Conservation (phyloP, 2,329 filamentous ascomycete genomes). For the Peltaster fructicola region DNA sequence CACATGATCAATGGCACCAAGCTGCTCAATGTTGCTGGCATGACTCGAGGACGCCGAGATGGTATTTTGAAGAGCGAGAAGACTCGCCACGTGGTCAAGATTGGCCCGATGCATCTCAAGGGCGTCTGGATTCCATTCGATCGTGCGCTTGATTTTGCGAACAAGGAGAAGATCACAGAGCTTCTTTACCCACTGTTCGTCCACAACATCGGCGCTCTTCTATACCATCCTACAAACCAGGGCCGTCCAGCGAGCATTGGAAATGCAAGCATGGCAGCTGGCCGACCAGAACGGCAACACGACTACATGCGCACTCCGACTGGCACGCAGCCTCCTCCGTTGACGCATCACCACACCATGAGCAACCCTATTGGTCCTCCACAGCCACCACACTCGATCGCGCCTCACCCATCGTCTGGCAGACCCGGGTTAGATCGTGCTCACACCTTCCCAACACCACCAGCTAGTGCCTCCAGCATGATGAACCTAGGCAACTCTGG, state of each 20-base stretch:
- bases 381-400: constrained; percentile 49
- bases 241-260: constrained; percentile 50
- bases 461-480: constrained; percentile 78
- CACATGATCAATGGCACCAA: constrained; percentile 99
- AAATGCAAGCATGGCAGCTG: constrained; percentile 51
- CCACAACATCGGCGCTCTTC: constrained; percentile 82
- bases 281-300: constrained; percentile 38
- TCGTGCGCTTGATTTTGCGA: constrained; percentile 91
- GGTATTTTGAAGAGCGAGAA: constrained; percentile 98
- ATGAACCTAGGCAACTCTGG: constrained; percentile 60
- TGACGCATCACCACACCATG: constrained; percentile 55
- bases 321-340: constrained; percentile 44
- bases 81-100: constrained; percentile 90
- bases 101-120: constrained; percentile 97
- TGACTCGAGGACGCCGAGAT: constrained; percentile 89
- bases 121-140: constrained; percentile 98
- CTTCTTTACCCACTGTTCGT: constrained; percentile 89
- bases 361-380: constrained; percentile 43
- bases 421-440: constrained; percentile 68
- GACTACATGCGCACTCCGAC: constrained; percentile 42
- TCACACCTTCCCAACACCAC: constrained; percentile 86
- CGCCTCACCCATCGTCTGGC: constrained; percentile 36
- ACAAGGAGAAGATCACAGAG: constrained; percentile 98
- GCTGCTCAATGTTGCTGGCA: constrained; percentile 87
- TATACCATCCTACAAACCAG: constrained; percentile 87